Evolutionary conservation across 306 rosid genomes (phyloP), one percentile per base, ranked within the genome.

Genomic region (Coriaria nepalensis): DNA sequence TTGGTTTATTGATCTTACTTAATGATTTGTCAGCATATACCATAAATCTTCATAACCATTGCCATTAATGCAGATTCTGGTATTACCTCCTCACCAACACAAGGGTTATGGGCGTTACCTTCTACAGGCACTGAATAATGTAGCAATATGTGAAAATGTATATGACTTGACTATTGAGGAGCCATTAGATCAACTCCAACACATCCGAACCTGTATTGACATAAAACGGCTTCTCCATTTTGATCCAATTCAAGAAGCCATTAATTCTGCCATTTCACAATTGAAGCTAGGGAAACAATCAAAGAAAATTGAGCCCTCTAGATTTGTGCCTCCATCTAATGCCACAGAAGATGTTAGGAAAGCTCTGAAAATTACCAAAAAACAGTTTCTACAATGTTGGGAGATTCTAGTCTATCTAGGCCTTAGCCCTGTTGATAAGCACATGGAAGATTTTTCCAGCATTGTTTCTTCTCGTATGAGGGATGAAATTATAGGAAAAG

Each of bases 311-410:
- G 59, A 66, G n/a, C 45, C 55, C 70, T 81, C 82, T 53, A 76
- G 72, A 4, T 73, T 82, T 33, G 33, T 59, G 50, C 95, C 98
- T 11, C 68, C 92, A 42, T 11, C 63, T n/a, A 54, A 62, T 49
- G 78, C 60, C 9, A 51, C 70, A 42, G 87, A 73, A 50, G 73
- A 74, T 55, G 97, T 77, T 29, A 68, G 78, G 52, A 73, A 63
- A 65, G 61, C 52, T 63, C 68, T 90, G 60, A 90, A 85, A 72
- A 85, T 90, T 29, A 85, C 75, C 61, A 85, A 73, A 73, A 78
- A 79, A 73, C 98, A 90, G 55, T 77, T 81, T 64, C 77, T 85
- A 51, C 79, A 69, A 58, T 90, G 98, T 57, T 90, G 98, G 98
- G 95, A 90, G 77, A 78, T 85, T 55, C 63, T 81, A 66, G 61